Evolutionary conservation across 768 basidiomycete species (phyloP).

Genomic region (Russula earlei): DNA sequence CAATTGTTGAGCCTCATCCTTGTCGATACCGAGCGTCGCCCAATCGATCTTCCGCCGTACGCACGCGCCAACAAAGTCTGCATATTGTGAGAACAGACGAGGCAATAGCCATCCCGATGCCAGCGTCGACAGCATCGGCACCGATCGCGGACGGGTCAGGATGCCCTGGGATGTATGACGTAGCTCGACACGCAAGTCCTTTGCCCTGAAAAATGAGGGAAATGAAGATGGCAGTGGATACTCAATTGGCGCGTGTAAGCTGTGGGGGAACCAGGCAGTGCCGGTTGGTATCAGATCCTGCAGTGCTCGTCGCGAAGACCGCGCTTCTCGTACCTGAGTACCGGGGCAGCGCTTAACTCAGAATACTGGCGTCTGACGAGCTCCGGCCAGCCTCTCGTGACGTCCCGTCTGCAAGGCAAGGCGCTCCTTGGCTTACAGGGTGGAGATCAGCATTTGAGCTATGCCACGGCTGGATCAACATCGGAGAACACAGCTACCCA

Average conservation of each 20-base stretch:
- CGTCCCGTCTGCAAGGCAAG: constrained; percentile 38
- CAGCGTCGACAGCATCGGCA: constrained; percentile 24
- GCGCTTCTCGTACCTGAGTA: constrained; percentile 30
- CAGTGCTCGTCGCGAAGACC: not conserved
- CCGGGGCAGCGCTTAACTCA: constrained; percentile 30
- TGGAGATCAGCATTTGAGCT: not conserved
- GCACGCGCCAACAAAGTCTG: constrained; percentile 38
- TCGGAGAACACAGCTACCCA: constrained; percentile 2
- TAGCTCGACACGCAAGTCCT: constrained; percentile 11
- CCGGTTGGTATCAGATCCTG: not conserved
- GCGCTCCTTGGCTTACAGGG: constrained; percentile 4
- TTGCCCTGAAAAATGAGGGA: constrained; percentile 35
- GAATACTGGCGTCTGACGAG: constrained; percentile 31
- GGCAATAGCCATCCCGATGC: constrained; percentile 35
- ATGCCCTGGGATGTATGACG: constrained; percentile 13
- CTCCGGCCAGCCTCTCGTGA: constrained; percentile 50
- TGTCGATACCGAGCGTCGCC: constrained; percentile 10
- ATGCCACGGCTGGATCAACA: not conserved
- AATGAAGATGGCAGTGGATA: constrained; percentile 57
- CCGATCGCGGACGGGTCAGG: not conserved
- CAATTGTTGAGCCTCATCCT: constrained; percentile 15
- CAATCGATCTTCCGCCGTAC: constrained; percentile 20
- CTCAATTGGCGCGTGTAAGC: constrained; percentile 39
- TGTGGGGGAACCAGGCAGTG: not conserved
- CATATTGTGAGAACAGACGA: constrained; percentile 41